Conservation (phyloP, 2,329 filamentous ascomycete species). For the Cryphonectria carpinicola region DNA sequence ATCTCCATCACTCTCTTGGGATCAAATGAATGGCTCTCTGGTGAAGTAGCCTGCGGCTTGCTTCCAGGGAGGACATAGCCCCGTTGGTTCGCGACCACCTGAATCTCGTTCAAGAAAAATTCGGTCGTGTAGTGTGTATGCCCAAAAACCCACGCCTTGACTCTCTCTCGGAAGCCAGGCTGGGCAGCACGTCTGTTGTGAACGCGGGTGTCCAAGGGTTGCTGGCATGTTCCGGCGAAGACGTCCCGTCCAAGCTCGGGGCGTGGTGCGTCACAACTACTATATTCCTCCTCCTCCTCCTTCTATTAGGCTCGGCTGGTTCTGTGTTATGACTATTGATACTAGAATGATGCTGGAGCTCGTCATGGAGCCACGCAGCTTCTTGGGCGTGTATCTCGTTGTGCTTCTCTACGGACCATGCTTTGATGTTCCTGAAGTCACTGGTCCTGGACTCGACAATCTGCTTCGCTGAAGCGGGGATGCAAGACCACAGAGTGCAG, state of each 20-base stretch:
- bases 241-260: too few species aligned
- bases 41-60: background rate
- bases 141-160: constrained; percentile 51
- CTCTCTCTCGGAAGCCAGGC: constrained; percentile 42
- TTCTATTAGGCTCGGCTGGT: constrained; percentile 37
- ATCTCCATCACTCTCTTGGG: background rate
- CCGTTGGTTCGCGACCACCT: constrained; percentile 51
- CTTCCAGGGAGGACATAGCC: constrained; percentile 42
- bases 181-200: constrained; percentile 37
- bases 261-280: too few species aligned
- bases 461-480: too few species aligned
- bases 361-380: too few species aligned
- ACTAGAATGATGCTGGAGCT: too few species aligned
- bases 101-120: constrained; percentile 39
- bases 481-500: too few species aligned
- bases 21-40: background rate
- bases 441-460: constrained; percentile 47
- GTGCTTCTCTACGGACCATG: constrained; percentile 47
- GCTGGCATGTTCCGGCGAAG: too few species aligned
- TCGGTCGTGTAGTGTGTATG: constrained; percentile 52
- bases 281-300: too few species aligned
- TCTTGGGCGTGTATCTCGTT: constrained; percentile 40
- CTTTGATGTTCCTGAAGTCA: constrained; percentile 44
- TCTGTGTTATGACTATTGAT: background rate
- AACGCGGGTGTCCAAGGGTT: too few species aligned